A percentile compares a stretch with the other conserved stretches of the same genome.
Evolutionary conservation across 2,329 filamentous ascomycete genomes (phyloP).

Genomic region (Fusarium camptoceras): DNA sequence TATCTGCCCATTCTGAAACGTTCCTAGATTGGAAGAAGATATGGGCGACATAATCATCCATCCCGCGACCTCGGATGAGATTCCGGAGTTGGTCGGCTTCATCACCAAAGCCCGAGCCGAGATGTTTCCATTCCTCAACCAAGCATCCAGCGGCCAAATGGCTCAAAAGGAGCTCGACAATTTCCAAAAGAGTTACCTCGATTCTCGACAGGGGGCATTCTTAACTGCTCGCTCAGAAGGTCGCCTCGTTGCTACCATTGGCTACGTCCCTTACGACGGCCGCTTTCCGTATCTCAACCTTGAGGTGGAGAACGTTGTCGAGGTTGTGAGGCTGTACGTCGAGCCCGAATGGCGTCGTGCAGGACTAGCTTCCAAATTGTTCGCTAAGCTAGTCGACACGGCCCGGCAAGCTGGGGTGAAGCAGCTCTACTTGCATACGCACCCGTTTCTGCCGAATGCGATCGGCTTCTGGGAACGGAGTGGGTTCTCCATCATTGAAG

Average conservation of each 20-base stretch:
- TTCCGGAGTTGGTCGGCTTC: slow-evolving; percentile 41
- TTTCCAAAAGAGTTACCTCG: slow-evolving; percentile 43
- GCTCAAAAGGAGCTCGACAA: slow-evolving; percentile 32
- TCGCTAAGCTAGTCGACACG: slow-evolving; percentile 25
- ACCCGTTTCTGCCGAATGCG: slow-evolving; percentile 46
- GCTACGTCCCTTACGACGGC: slow-evolving; percentile 42
- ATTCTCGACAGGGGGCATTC: slow-evolving; percentile 39
- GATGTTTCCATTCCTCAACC: slow-evolving; percentile 47
- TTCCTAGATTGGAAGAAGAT: not conserved
- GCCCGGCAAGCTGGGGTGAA: slow-evolving; percentile 32
- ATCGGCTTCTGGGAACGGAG: slow-evolving; percentile 45
- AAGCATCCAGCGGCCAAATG: slow-evolving; percentile 26
- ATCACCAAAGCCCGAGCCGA: slow-evolving; percentile 40
- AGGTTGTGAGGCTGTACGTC: slow-evolving; percentile 47
- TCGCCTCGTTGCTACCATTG: slow-evolving; percentile 44
- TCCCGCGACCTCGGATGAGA: slow-evolving; percentile 32
- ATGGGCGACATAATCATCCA: slow-evolving; percentile 31
- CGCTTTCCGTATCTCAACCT: slow-evolving; percentile 43
- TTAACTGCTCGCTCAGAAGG: slow-evolving; percentile 31
- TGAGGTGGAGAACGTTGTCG: slow-evolving; percentile 34
- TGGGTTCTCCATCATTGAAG: slow-evolving; percentile 33
- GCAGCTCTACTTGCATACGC: slow-evolving; percentile 46
- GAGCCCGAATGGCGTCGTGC: slow-evolving; percentile 43
- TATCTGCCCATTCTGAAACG: no score
- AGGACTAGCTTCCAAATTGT: slow-evolving; percentile 45